Percentiles rank a stretch among this genome's conserved stretches.
phyloP scores from a whole-genome alignment of 192 early-diverging fungal genomes.

The Podila minutissima region DNA sequence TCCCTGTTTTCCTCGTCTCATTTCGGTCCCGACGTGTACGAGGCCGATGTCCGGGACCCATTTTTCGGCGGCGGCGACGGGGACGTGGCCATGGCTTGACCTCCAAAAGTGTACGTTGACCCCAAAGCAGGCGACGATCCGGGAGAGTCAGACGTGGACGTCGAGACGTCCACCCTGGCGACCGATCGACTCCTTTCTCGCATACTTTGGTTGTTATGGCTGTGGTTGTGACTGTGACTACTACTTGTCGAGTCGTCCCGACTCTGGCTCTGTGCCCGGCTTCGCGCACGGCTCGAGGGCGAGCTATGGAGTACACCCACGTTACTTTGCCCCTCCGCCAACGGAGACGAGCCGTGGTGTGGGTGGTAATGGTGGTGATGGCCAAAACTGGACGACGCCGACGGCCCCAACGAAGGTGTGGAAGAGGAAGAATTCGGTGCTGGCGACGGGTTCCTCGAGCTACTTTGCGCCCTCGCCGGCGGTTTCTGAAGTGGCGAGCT shows the following conservation, averaged over 20 bases:
- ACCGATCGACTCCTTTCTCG: constrained; percentile 15
- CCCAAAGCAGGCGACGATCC: neutral
- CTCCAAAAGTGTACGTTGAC: neutral
- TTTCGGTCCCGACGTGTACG: neutral
- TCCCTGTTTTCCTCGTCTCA: too few species aligned
- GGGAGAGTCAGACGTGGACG: neutral
- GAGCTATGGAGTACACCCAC: neutral
- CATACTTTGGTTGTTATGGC: constrained; percentile 3
- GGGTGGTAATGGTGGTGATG: constrained; percentile 7
- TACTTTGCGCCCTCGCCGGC: constrained; percentile 13
- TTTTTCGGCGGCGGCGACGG: neutral
- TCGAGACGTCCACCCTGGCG: neutral
- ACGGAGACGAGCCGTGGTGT: constrained; percentile 25
- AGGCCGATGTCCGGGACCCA: neutral
- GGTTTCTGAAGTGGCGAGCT: constrained; percentile 11
- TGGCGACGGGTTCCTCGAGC: constrained; percentile 28
- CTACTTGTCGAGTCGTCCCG: constrained; percentile 20
- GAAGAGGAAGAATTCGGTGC: neutral
- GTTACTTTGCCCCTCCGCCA: constrained; percentile 13
- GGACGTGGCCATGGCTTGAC: neutral
- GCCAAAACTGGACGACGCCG: neutral
- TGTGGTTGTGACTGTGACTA: neutral
- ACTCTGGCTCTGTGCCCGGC: constrained; percentile 30
- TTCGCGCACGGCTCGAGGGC: constrained; percentile 31
- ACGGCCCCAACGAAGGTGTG: constrained; percentile 15